Conservation (phyloP, 208 protist species). For the Endotrypanum monterogeii region DNA sequence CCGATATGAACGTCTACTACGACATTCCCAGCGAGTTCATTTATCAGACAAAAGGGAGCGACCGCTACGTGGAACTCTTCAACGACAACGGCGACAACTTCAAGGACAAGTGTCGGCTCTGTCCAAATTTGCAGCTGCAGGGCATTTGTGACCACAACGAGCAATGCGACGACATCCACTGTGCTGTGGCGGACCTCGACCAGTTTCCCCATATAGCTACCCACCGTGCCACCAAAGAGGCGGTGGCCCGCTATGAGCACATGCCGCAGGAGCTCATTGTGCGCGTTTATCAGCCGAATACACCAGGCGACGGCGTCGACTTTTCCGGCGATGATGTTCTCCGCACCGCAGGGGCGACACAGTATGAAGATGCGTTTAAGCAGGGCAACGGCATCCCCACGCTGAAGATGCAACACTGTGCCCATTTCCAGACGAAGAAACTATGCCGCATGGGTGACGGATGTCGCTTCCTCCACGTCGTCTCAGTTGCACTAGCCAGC, state of each 20-base stretch:
- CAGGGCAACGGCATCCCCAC: conserved; percentile 35
- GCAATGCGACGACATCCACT: conserved; percentile 66
- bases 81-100: conserved; percentile 85
- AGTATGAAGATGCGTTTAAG: conserved; percentile 66
- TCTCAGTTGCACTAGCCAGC: conserved; percentile 43
- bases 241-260: conserved; percentile 53
- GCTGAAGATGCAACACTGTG: conserved; percentile 85
- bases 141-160: conserved; percentile 49
- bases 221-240: conserved; percentile 55
- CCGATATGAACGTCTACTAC: conserved; percentile 70
- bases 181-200: conserved; percentile 45
- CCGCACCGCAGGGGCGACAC: conserved; percentile 61
- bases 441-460: conserved; percentile 77
- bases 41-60: conserved; percentile 57
- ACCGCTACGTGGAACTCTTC: conserved; percentile 68
- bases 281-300: conserved; percentile 81
- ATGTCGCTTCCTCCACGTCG: conserved; percentile 82
- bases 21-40: conserved; percentile 72
- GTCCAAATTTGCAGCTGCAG: conserved; percentile 35
- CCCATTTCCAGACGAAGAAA: conserved; percentile 79
- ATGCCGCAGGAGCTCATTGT: conserved; percentile 56
- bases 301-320: conserved; percentile 37
- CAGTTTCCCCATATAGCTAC: conserved; percentile 54
- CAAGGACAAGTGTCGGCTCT: conserved; percentile 77
- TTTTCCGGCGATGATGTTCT: conserved; percentile 68